Conservation (phyloP, 345 rosid genomes). For the Populus alba region DNA sequence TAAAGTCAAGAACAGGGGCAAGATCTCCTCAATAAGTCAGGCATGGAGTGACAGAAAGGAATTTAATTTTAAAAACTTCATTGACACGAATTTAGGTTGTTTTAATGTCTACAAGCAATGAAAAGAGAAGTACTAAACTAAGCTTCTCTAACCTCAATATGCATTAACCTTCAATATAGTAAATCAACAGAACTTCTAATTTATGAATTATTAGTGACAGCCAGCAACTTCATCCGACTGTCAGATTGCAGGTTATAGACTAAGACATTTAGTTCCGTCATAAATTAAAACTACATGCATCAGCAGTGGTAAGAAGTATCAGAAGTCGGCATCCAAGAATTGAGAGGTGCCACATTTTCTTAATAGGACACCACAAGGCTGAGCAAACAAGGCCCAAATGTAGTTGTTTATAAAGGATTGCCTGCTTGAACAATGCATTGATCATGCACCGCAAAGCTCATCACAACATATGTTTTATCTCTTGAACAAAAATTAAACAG, state of each 20-base stretch:
- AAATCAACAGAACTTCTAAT: background rate
- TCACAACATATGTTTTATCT: background rate
- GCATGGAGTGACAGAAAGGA: background rate
- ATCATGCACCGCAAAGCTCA: background rate
- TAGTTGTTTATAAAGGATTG: background rate
- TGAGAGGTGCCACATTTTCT: background rate
- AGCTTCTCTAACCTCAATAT: background rate
- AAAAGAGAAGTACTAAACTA: background rate
- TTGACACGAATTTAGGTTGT: background rate
- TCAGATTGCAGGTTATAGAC: background rate
- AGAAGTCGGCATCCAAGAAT: background rate
- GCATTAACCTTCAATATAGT: background rate
- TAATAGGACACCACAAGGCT: background rate
- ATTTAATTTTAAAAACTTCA: background rate
- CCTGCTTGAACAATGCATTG: background rate
- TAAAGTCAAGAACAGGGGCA: background rate
- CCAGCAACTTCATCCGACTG: background rate
- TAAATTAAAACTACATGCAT: background rate
- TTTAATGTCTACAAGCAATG: background rate
- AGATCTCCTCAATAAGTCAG: constrained; percentile 1
- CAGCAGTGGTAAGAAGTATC: background rate
- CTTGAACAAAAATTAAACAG: background rate
- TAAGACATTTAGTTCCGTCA: background rate
- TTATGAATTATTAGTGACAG: background rate
- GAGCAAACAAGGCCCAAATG: background rate